Base-by-base conservation (phyloP, 129 eudicot genomes). In the Solidago caesia region DNA sequence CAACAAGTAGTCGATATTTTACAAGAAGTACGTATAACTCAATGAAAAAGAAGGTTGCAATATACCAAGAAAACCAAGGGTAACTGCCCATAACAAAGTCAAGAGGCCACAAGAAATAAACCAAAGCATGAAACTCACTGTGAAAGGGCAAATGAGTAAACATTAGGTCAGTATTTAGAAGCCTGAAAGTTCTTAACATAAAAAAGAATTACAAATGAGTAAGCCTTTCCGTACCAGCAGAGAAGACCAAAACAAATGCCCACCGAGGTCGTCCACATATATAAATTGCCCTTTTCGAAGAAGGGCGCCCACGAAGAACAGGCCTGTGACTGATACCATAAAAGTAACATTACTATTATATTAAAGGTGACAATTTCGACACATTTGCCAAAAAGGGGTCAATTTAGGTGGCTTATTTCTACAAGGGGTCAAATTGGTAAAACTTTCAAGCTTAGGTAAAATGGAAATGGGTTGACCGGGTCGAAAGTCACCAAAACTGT, bases 231-330 rank as follows among this genome's bases (percentile, higher is more conserved):
- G 27, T 82, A 94, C 99, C 91, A 80, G 84, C 48, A 57, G 97
- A 83, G 71, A 75, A 94, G 57, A 73, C 61, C 63, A 81, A 75
- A 80, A 91, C 91, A 87, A 88, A 82, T 64, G 83, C 82, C 96
- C 94, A 91, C 48, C 97, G 91, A 52, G 97, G 99, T 43, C 80
- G 79, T 81, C 99, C 99, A 82, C 99, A 94, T 78, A 94, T 89
- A 80, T 77, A 78, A 25, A 94, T 88, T 41, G 94, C 83, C 72
- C 97, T 88, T 77, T 89, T 94, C 42, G 96, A 82, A 10, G 97
- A 94, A 64, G 99, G 99, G 27, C 99, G 97, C 15, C 99, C 99
- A 33, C 99, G 93, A 79, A 94, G 85, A 72, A 94, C 99, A 80
- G 99, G 99, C 80, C 99, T 94, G 81, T 16, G 60, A 78, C 16